Evolutionary conservation across 1,284 basidiomycete genomes (phyloP).

Genomic region (Heliocybe sulcata): DNA sequence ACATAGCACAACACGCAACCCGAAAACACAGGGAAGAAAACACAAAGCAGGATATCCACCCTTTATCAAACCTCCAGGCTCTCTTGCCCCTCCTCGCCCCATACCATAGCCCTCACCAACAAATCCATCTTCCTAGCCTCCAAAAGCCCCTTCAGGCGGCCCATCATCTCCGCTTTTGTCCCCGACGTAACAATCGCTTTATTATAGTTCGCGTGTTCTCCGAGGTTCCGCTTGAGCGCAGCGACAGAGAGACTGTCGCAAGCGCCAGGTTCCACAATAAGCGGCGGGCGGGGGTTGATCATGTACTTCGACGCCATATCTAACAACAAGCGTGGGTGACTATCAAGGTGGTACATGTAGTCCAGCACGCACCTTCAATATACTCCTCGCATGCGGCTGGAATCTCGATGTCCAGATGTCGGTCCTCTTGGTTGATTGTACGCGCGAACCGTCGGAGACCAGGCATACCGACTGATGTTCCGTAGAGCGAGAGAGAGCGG

Average conservation of each 20-base stretch:
- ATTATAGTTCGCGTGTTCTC: conserved; percentile 35
- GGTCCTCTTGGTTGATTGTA: conserved; percentile 26
- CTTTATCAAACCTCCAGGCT: not conserved
- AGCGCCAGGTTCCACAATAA: conserved; percentile 35
- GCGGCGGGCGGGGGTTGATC: conserved; percentile 35
- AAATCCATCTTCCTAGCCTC: conserved; percentile 39
- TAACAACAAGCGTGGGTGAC: conserved; percentile 13
- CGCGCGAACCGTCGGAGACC: conserved; percentile 46
- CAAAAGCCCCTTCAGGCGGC: conserved; percentile 25
- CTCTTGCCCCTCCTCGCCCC: conserved; percentile 10
- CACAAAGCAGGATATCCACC: no score
- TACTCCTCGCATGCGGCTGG: conserved; percentile 46
- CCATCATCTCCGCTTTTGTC: conserved; percentile 20
- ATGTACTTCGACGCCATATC: conserved; percentile 41
- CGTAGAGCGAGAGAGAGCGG: conserved; percentile 40
- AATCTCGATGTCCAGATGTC: conserved; percentile 41
- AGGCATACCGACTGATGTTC: conserved; percentile 45
- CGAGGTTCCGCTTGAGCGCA: conserved; percentile 47
- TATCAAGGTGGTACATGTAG: not conserved
- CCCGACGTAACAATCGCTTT: conserved; percentile 18
- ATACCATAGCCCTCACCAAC: conserved; percentile 39
- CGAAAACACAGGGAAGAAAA: no score
- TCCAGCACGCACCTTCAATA: conserved; percentile 34
- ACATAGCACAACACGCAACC: no score
- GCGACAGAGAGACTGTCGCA: conserved; percentile 33